Percentiles rank a stretch among this genome's conserved stretches.
phyloP scores from a whole-genome alignment of 2,329 filamentous ascomycete genomes.

The Epichloe elymi region DNA sequence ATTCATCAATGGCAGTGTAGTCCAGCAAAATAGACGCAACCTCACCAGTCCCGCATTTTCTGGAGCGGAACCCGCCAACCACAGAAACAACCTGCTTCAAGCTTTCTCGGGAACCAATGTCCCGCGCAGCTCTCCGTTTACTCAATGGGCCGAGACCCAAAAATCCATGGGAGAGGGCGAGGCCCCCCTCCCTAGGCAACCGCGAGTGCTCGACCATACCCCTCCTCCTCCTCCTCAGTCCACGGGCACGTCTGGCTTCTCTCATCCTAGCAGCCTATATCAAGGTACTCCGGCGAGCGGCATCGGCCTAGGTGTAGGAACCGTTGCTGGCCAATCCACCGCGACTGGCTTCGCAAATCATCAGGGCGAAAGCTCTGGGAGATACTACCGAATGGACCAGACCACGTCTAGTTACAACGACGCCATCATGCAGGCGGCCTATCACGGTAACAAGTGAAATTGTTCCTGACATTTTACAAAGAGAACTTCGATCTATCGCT shows the following conservation, averaged over 20 bases:
- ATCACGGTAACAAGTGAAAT: slow-evolving; percentile 15
- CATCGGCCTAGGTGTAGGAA: slow-evolving; percentile 3
- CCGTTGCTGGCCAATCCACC: slow-evolving; percentile 7
- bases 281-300: slow-evolving; percentile 29
- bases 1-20: neutral
- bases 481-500: neutral
- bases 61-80: slow-evolving; percentile 15
- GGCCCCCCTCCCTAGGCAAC: slow-evolving; percentile 11
- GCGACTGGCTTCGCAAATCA: slow-evolving; percentile 6
- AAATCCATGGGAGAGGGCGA: slow-evolving; percentile 9
- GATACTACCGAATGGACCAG: slow-evolving; percentile 19
- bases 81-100: slow-evolving; percentile 23
- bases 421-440: slow-evolving; percentile 21
- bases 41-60: slow-evolving; percentile 1
- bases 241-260: slow-evolving; percentile 26
- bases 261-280: slow-evolving; percentile 37
- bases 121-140: slow-evolving; percentile 19
- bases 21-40: slow-evolving; percentile 2
- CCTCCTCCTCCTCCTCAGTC: slow-evolving; percentile 7
- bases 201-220: slow-evolving; percentile 4
- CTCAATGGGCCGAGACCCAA: slow-evolving; percentile 16
- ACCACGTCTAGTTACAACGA: slow-evolving; percentile 23
- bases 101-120: slow-evolving; percentile 16
- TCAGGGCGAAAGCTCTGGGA: slow-evolving; percentile 6
- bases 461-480: neutral